phyloP scores from a whole-genome alignment of 176 grass and related monocot species.

The bread wheat (Triticum aestivum) region DNA sequence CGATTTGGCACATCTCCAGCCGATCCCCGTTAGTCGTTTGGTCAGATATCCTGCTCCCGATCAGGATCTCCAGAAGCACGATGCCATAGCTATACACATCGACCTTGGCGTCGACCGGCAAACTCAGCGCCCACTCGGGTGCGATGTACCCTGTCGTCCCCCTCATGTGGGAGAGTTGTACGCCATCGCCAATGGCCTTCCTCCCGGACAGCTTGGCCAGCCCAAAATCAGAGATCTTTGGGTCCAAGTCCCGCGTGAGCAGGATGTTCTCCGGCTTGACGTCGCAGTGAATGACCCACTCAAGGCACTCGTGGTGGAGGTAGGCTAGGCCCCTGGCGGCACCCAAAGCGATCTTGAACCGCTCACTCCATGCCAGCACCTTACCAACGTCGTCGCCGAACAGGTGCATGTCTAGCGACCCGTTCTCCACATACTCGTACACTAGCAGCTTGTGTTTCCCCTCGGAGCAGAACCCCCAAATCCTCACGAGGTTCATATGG shows the following conservation, averaged over 20 bases:
- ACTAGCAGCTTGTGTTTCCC: constrained; percentile 1
- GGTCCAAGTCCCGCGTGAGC: constrained; percentile 33
- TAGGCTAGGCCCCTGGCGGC: constrained; percentile 31
- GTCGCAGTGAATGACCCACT: constrained; percentile 41
- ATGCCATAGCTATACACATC: constrained; percentile 11
- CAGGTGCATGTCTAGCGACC: constrained; percentile 51
- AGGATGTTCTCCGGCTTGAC: too few species aligned
- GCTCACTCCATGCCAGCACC: constrained; percentile 29
- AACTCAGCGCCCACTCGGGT: not conserved
- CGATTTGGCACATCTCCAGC: not conserved
- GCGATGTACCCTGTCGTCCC: too few species aligned
- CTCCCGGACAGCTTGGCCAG: too few species aligned
- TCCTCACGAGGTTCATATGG: constrained; percentile 47
- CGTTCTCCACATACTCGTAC: not conserved
- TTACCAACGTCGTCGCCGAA: not conserved
- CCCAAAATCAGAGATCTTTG: constrained; percentile 49
- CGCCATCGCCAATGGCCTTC: too few species aligned
- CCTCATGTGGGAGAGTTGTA: too few species aligned
- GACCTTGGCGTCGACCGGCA: constrained; percentile 40
- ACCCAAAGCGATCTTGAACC: constrained; percentile 12
- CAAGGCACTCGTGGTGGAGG: constrained; percentile 59
- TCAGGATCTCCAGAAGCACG: constrained; percentile 43
- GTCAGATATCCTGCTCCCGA: not conserved
- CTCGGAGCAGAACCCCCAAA: constrained; percentile 53
- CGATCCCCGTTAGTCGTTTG: not conserved